Conservation (phyloP, 441 rosid genomes). For the Gossypium schwendimanii region DNA sequence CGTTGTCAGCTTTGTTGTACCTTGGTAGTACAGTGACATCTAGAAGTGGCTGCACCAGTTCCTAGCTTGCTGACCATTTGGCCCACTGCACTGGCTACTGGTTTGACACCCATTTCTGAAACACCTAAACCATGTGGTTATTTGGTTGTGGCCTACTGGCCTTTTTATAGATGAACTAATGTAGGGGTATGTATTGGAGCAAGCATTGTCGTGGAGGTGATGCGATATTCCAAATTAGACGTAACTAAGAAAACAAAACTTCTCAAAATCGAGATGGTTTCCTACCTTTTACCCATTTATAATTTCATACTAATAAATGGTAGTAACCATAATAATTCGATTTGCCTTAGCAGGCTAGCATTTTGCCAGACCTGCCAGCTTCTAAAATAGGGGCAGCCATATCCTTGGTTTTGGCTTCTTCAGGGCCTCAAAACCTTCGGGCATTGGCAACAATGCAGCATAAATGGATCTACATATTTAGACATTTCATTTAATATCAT, state of each 20-base stretch:
- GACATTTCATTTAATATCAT: not conserved
- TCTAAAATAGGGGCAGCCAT: not conserved
- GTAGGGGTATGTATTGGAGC: not conserved
- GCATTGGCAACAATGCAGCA: not conserved
- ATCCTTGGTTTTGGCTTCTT: conserved; percentile 3
- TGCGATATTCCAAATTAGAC: not conserved
- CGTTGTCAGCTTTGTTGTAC: conserved; percentile 36
- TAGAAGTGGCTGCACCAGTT: conserved; percentile 26
- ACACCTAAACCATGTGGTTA: not conserved
- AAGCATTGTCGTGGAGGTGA: not conserved
- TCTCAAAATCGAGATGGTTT: not conserved
- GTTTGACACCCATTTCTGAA: not conserved
- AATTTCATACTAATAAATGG: not conserved
- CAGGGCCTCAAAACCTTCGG: not conserved
- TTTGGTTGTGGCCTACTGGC: not conserved
- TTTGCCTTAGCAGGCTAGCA: not conserved
- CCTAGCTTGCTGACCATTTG: not conserved
- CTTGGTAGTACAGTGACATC: conserved; percentile 48
- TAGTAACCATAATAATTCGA: not conserved
- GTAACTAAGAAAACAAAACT: conserved; percentile 7
- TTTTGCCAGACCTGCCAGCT: not conserved
- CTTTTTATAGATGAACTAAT: conserved; percentile 1
- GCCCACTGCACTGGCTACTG: not conserved
- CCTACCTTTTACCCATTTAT: not conserved
- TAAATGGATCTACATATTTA: not conserved